phyloP scores from a whole-genome alignment of 2,329 filamentous ascomycete species.

The Fusarium bactridioides region DNA sequence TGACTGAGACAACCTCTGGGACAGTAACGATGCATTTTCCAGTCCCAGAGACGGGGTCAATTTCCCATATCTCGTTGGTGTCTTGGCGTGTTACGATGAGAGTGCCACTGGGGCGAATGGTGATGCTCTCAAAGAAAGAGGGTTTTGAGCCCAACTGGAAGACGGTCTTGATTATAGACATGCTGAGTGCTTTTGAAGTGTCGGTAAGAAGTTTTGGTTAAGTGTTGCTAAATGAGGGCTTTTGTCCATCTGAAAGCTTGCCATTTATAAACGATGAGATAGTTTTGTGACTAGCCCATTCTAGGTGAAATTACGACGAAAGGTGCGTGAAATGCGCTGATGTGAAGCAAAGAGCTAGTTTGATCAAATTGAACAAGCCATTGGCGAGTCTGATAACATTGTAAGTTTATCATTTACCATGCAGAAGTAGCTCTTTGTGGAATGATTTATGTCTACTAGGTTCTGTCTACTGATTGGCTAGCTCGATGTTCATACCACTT shows the following conservation, averaged over 20 bases:
- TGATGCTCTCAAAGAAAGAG: not conserved
- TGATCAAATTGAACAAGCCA: rapidly evolving
- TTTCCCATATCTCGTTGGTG: not conserved
- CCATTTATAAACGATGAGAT: not conserved
- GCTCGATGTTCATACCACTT: not conserved
- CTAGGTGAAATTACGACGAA: not conserved
- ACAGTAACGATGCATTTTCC: rapidly evolving
- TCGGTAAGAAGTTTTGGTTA: rapidly evolving
- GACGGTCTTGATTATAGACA: not conserved
- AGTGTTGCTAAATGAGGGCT: not conserved
- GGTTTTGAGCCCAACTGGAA: not conserved
- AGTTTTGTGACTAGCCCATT: not conserved
- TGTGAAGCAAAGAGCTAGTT: not conserved
- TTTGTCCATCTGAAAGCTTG: not conserved
- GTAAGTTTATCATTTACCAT: not conserved
- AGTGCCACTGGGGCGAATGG: not conserved
- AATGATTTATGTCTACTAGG: rapidly evolving
- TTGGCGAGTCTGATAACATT: not conserved
- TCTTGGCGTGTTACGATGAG: not conserved
- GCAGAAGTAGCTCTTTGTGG: not conserved
- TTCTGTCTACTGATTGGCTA: not conserved
- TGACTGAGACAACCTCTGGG: too few species aligned
- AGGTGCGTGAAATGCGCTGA: rapidly evolving
- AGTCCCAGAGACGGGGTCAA: not conserved
- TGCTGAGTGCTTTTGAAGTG: not conserved